Evolutionary conservation across 495 filamentous ascomycete genomes (phyloP).

Genomic region (Penicillium lagena): DNA sequence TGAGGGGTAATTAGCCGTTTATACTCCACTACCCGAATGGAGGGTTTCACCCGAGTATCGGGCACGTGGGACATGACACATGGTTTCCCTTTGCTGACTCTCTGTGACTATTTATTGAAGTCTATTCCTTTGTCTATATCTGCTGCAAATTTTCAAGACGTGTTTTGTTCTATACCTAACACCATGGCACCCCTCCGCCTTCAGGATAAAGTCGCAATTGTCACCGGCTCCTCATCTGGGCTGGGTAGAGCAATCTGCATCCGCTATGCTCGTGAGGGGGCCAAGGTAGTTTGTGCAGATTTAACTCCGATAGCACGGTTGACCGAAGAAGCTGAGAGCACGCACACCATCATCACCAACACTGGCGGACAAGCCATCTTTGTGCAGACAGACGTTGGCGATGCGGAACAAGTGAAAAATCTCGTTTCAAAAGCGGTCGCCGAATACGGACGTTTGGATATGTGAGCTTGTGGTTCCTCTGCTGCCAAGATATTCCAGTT

Average conservation of each 20-base stretch:
- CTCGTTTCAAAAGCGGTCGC: slow-evolving; percentile 31
- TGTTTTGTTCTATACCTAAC: too few relatives aligned
- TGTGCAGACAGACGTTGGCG: slow-evolving; percentile 39
- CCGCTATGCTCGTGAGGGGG: slow-evolving; percentile 36
- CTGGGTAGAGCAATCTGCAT: slow-evolving; percentile 42
- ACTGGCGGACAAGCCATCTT: slow-evolving; percentile 37
- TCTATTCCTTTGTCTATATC: too few relatives aligned
- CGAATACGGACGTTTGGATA: slow-evolving; percentile 35
- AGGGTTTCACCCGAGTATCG: too few relatives aligned
- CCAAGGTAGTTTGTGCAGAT: slow-evolving; percentile 43
- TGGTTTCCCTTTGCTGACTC: too few relatives aligned
- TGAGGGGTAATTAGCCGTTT: too few relatives aligned
- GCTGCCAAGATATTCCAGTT: not conserved
- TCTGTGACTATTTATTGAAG: too few relatives aligned
- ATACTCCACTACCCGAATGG: too few relatives aligned
- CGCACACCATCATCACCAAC: slow-evolving; percentile 33
- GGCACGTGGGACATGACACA: too few relatives aligned
- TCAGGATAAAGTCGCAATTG: slow-evolving; percentile 33
- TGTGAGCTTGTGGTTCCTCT: slow-evolving; percentile 18
- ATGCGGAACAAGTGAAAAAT: slow-evolving; percentile 26
- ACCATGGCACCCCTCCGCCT: slow-evolving; percentile 11
- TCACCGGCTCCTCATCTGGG: slow-evolving; percentile 44
- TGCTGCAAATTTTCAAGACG: too few relatives aligned
- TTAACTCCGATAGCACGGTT: slow-evolving; percentile 23
- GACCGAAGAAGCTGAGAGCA: slow-evolving; percentile 9